Conservation (phyloP, 2,329 filamentous ascomycete genomes). For the Keithomyces neogunnii region DNA sequence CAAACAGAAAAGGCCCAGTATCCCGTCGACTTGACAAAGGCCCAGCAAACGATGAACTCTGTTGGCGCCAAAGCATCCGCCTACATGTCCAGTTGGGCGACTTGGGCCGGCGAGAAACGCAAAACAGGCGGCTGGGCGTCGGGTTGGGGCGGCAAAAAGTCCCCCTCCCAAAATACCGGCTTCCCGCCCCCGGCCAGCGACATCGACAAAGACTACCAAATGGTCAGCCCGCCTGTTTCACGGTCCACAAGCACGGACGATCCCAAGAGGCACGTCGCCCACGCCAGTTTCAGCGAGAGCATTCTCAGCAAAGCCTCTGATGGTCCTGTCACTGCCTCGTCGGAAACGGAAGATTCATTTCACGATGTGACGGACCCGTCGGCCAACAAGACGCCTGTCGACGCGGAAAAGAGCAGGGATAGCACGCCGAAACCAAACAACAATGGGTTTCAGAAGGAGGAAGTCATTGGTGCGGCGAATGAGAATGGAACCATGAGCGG, state of each 20-base stretch:
- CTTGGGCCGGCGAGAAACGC: constrained; percentile 68
- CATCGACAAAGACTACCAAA: constrained; percentile 29
- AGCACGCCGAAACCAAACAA: constrained; percentile 4
- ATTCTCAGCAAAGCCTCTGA: constrained; percentile 8
- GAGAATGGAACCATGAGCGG: neutral
- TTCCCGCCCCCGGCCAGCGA: constrained; percentile 23
- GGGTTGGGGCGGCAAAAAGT: constrained; percentile 28
- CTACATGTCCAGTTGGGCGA: constrained; percentile 61
- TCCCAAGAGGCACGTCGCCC: constrained; percentile 24
- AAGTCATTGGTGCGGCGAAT: constrained; percentile 12
- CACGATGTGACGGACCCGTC: neutral
- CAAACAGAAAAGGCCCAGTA: constrained; percentile 8
- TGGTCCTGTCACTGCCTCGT: neutral
- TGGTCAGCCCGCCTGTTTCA: constrained; percentile 22
- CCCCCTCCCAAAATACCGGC: constrained; percentile 18
- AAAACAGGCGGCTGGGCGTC: constrained; percentile 42
- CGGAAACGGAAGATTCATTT: neutral
- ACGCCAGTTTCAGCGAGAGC: constrained; percentile 15
- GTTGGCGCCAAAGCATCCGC: constrained; percentile 50
- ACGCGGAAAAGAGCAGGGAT: constrained; percentile 7
- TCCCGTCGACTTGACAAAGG: constrained; percentile 26
- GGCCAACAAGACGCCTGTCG: constrained; percentile 1
- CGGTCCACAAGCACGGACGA: constrained; percentile 21
- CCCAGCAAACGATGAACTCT: constrained; percentile 37
- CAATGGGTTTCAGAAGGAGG: constrained; percentile 20